Evolutionary conservation across 495 filamentous ascomycete genomes (phyloP).

Genomic region (Penicillium angulare): DNA sequence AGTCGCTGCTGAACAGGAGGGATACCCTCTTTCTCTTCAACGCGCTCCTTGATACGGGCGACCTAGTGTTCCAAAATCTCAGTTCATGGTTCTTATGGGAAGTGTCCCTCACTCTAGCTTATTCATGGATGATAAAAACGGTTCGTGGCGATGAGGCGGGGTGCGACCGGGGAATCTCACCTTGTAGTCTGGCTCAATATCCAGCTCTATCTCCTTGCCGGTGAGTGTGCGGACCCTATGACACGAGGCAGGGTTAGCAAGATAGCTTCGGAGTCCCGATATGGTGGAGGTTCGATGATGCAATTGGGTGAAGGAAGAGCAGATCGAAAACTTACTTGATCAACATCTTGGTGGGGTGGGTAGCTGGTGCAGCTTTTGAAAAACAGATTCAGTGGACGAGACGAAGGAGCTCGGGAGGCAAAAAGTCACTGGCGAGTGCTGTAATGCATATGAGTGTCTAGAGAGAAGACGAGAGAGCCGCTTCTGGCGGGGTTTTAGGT

Average conservation of each 20-base stretch:
- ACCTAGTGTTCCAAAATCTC: constrained; percentile 53
- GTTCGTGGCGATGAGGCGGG: neutral
- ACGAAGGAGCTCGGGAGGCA: neutral
- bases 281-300: constrained; percentile 19
- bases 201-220: constrained; percentile 97
- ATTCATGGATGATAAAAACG: neutral
- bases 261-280: neutral
- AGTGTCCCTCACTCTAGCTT: neutral
- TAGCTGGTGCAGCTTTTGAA: neutral
- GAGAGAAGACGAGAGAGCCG: constrained; percentile 20
- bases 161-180: constrained; percentile 42
- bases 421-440: neutral
- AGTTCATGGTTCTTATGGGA: neutral
- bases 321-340: constrained; percentile 41
- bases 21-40: constrained; percentile 98
- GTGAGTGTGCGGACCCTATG: constrained; percentile 95
- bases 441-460: constrained; percentile 12
- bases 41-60: constrained; percentile 93
- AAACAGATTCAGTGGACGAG: neutral
- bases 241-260: constrained; percentile 11
- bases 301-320: constrained; percentile 8
- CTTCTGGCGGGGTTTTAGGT: constrained; percentile 29
- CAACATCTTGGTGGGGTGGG: constrained; percentile 35
- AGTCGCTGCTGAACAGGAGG: constrained; percentile 95
- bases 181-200: constrained; percentile 92